Evolutionary conservation across 495 filamentous ascomycete species (phyloP).

Genomic region (Aspergillus campestris): DNA sequence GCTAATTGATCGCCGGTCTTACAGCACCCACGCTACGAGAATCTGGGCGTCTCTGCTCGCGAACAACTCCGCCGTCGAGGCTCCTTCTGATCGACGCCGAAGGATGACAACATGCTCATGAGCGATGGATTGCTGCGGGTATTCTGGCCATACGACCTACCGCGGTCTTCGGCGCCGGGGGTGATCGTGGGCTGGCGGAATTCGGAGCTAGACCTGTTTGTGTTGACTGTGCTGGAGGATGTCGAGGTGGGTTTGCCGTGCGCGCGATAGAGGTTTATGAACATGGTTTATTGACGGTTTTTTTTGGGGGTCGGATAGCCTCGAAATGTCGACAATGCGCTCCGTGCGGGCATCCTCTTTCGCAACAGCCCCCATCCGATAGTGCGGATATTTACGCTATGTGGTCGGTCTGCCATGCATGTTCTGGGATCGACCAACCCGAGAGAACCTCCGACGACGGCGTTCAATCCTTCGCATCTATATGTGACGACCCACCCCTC

Average conservation of each 20-base stretch:
- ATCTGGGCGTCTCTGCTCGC: constrained; percentile 81
- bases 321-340: constrained; percentile 76
- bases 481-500: constrained; percentile 52
- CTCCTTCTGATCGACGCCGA: constrained; percentile 65
- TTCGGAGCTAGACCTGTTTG: constrained; percentile 80
- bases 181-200: constrained; percentile 95
- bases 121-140: constrained; percentile 88
- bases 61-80: constrained; percentile 91
- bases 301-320: constrained; percentile 29
- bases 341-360: constrained; percentile 75
- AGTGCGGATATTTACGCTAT: constrained; percentile 70
- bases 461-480: constrained; percentile 63
- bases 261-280: not conserved
- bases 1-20: constrained; percentile 9
- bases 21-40: constrained; percentile 78
- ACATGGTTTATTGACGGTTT: constrained; percentile 5
- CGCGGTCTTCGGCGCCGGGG: constrained; percentile 61
- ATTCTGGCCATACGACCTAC: constrained; percentile 92
- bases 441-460: constrained; percentile 30
- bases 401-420: constrained; percentile 73
- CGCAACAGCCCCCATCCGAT: constrained; percentile 78
- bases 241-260: constrained; percentile 57
- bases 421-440: constrained; percentile 76
- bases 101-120: constrained; percentile 78
- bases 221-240: constrained; percentile 80